Evolutionary conservation across 2,329 filamentous ascomycete species (phyloP).

Genomic region (Paecilomyces sp.): DNA sequence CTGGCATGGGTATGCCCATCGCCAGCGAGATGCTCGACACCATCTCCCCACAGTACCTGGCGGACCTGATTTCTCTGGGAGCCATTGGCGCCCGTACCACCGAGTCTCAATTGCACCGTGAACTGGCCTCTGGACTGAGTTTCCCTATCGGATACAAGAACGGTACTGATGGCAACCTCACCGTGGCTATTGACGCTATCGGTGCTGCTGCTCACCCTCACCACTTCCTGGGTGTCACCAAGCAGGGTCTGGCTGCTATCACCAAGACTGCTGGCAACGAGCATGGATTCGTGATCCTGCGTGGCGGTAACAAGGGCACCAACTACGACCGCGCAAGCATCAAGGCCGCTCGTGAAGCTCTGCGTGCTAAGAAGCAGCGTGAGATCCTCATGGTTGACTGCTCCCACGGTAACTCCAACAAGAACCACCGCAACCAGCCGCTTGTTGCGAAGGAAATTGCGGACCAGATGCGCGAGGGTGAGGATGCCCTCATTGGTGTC

Average conservation of each 20-base stretch:
- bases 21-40: slow-evolving; percentile 98
- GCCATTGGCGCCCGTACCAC: slow-evolving; percentile 95
- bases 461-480: slow-evolving; percentile 80
- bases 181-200: slow-evolving; percentile 92
- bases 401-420: slow-evolving; percentile 96
- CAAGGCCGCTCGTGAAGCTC: slow-evolving; percentile 65
- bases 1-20: slow-evolving; percentile 81
- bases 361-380: slow-evolving; percentile 75
- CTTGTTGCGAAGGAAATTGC: slow-evolving; percentile 76
- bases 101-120: slow-evolving; percentile 91
- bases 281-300: slow-evolving; percentile 93
- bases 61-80: slow-evolving; percentile 89
- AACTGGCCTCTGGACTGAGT: slow-evolving; percentile 87
- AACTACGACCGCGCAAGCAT: slow-evolving; percentile 90
- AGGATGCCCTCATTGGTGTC: slow-evolving; percentile 84
- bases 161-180: slow-evolving; percentile 86
- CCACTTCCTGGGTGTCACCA: slow-evolving; percentile 98
- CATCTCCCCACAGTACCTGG: slow-evolving; percentile 95
- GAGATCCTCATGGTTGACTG: slow-evolving; percentile 97
- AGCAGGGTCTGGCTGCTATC: slow-evolving; percentile 92
- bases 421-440: slow-evolving; percentile 96
- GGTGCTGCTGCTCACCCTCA: slow-evolving; percentile 62
- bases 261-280: slow-evolving; percentile 90
- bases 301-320: slow-evolving; percentile 83
- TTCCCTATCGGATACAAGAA: slow-evolving; percentile 99